Base-by-base conservation (phyloP, 2,329 filamentous ascomycete genomes). In the Pseudocercospora eumusae region DNA sequence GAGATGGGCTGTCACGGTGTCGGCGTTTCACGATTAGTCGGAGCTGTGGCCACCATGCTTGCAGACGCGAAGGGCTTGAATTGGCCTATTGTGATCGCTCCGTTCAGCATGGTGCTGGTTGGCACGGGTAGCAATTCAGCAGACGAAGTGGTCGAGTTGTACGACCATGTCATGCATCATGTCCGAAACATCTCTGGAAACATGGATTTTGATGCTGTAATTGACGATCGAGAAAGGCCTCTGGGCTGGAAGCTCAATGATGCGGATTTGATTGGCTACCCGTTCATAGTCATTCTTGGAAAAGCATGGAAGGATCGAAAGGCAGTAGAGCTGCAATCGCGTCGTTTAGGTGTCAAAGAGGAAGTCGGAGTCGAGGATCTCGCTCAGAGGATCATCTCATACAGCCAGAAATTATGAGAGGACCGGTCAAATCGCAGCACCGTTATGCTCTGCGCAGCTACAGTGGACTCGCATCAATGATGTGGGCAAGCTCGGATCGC, bases 1-100 rank as follows among this genome's bases (percentile, higher is more conserved):
- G 86, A 96, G 67, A 99, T 99, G 95, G 95, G 95, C 59, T 99
- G 95, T 74, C 92, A 97, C 73, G 95, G 95, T 0, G 96, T 99
- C 64, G 95, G 95, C 1, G 86, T 99, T 18, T 96, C 92, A 4
- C 88, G 95, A 49, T 87, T 99, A 69, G 88, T 99, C 64, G 92
- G 89, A 8, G 92, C 95, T 1, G 86, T 95, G 0, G 93, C 93
- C 1, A 88, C 93, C 66, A 84, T 88, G 42, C 80, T 92, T 9
- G 83, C 86, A 0, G 91, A 96, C 68, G 73, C 82, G 2, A 84
- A 80, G 71, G 95, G 92, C 0, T 81, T 98, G 7, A 92, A 91
- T 70, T 99, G 95, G 95, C 95, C 95, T 0, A 82, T 88, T 5
- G 86, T 81, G 9, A 92, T 98, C 66, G 91, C 95, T 2, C 95